Evolutionary conservation across 768 basidiomycete species (phyloP), one percentile per base, ranked within the genome.

Genomic region (Mycena vitilis): DNA sequence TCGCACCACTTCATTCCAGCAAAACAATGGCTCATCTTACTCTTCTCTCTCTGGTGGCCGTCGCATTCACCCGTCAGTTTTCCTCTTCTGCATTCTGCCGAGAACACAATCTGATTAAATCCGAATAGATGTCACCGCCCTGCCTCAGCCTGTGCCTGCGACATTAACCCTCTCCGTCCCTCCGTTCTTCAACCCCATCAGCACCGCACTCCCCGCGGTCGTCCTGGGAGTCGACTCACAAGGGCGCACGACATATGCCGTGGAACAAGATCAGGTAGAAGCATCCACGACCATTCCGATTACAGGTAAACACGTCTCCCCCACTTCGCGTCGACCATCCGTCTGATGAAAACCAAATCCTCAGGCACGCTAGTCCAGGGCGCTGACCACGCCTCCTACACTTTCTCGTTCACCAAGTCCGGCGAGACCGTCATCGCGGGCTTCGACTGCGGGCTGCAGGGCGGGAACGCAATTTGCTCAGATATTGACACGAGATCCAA

Each of bases 181-280:
- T 36, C 30, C 52, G 20, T 25, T 44, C 1, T 57, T 57, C 22
- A 23, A 16, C 42, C 42, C 49, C n/a, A 12, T n/a, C 8, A 40
- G 45, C 20, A 20, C 34, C 18, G 16, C 60, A n/a, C 25, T 61
- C 37, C 52, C 44, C 1, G 66, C 66, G 20, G 47, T 37, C 7
- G 54, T 63, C 23, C 42, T 63, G 15, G 66, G 66, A 12, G 66
- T 68, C 40, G 66, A 68, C 47, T 58, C 60, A 4, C 22, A 62
- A 18, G 60, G 60, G n/a, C 60, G 23, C 16, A 68, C 66, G 20
- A 68, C 60, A 15, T 68, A 68, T 34, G 42, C 36, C 8, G 13
- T 68, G 36, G 47, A 68, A 13, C 60, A 62, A 30, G 45, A 45
- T 52, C 23, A 34, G 30, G 22, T 55, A 12, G 52, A 36, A 11